Evolutionary conservation across 2,329 filamentous ascomycete genomes (phyloP), one percentile per base, ranked within the genome.

Genomic region (Cladosporium velox): DNA sequence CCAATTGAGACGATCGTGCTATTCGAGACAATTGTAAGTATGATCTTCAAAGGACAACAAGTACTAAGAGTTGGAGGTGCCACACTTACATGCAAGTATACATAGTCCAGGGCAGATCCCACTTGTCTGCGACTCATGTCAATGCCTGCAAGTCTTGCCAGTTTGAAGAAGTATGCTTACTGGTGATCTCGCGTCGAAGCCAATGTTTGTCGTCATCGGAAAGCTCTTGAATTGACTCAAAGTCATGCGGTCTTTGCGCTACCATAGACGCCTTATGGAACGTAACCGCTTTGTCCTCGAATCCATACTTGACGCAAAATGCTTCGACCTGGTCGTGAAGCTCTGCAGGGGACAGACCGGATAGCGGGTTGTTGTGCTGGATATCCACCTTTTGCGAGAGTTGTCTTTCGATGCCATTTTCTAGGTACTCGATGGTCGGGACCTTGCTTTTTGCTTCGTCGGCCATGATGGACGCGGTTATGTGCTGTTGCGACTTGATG

Each of bases 191-290:
- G 30, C 80, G 73, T n/a, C 76, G 76, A 51, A 85, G 78, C 10
- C 77, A 77, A 5, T 77, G 72, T 30, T 76, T 70, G 67, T 85
- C 83, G 0, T 73, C 69, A 2, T 80, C 77, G 2, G 78, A 79
- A 26, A 86, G 74, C 1, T 76, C 80, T 11, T 78, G 74, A 12
- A 85, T 75, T 14, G 71, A 72, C 63, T 82, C 81, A 65, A 81
- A 84, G 3, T 78, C 77, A 1, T 75, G 74, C 4, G 83, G 83
- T 59, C 83, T 79, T 62, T 82, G 81, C 5, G 83, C 83, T 15
- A 84, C 76, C 6, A 85, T 75, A 7, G 83, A 82, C 5, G 83
- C 84, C 68, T 81, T 83, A 64, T 80, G 79, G 66, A 87, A 84
- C 26, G 70, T 75, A 4, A 83, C 82, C 12, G 32, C 18, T 47